Percentiles rank a stretch among this genome's conserved stretches.
phyloP scores from a whole-genome alignment of 768 basidiomycete genomes.

The Termitomyces sp. region DNA sequence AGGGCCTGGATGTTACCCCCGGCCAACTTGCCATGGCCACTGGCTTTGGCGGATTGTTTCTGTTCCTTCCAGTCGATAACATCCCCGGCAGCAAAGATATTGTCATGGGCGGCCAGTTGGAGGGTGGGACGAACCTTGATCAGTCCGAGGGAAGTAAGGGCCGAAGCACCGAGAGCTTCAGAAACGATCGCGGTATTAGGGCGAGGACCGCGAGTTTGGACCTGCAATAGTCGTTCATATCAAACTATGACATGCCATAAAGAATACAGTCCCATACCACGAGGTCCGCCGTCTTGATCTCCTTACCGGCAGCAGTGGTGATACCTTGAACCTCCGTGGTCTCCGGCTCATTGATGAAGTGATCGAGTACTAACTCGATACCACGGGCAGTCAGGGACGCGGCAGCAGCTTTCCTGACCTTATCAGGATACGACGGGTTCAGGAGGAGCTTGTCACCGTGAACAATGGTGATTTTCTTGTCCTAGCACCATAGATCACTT shows the following conservation, averaged over 20 bases:
- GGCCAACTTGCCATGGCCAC: constrained; percentile 41
- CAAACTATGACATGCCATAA: neutral
- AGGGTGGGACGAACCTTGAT: constrained; percentile 58
- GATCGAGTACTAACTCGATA: constrained; percentile 49
- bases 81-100: constrained; percentile 68
- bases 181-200: constrained; percentile 51
- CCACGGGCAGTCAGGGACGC: constrained; percentile 39
- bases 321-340: constrained; percentile 38
- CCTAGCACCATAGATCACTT: constrained; percentile 21
- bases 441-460: constrained; percentile 51
- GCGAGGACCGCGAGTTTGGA: constrained; percentile 39
- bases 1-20: constrained; percentile 46
- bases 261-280: constrained; percentile 39
- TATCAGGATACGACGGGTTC: constrained; percentile 52
- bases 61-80: constrained; percentile 63
- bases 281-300: constrained; percentile 47
- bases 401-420: constrained; percentile 46
- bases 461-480: constrained; percentile 58
- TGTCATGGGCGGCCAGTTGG: constrained; percentile 46
- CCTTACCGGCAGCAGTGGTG: constrained; percentile 48
- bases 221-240: constrained; percentile 17
- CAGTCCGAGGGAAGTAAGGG: constrained; percentile 34
- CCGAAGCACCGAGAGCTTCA: constrained; percentile 32
- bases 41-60: constrained; percentile 50
- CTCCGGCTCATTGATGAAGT: constrained; percentile 47